Base-by-base conservation (phyloP, 805 yeast genomes). In the Pichia scutulata region DNA sequence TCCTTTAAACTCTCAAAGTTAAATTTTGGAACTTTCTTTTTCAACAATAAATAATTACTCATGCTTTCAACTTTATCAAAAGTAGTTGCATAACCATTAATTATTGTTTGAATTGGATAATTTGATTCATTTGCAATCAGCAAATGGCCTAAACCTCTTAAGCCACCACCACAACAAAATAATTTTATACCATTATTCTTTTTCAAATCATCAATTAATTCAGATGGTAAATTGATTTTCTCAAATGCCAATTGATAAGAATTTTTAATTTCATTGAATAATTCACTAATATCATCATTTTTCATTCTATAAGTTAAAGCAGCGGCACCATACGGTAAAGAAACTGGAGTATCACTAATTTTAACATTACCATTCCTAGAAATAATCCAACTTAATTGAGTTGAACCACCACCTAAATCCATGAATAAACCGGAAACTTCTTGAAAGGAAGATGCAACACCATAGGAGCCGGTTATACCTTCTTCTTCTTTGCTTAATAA, bases 301-400 rank as follows among this genome's bases (percentile, higher is more conserved):
- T 70, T 70, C 53, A 82, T 62, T 55, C 86, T 66, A 56, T 79
- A 72, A 0, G 84, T 74, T 41, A 84, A 65, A 1, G 83, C 82
- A 25, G 85, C 87, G 1, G 89, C 86, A 19, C 92, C 92, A 60
- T 80, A 85, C 1, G 89, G 89, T 43, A 84, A 65, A 2, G 83
- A 77, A 2, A 81, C 80, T 0, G 89, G 86, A 16, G 71, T 72
- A 8, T 72, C 69, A 26, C 84, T 78, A 55, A 78, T 73, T 50
- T 68, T 67, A 25, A 83, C 72, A 51, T 74, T 75, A 6, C 88
- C 89, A 46, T 73, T 71, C 26, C 68, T 65, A 39, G 82, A 76
- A 52, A 72, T 71, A 19, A 84, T 78, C 89, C 92, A 85, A 40
- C 86, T 81, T 37, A 85, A 58, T 55, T 82, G 88, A 1, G 83